phyloP scores from a whole-genome alignment of 1,284 basidiomycete genomes.

The Ustilago sp. region DNA sequence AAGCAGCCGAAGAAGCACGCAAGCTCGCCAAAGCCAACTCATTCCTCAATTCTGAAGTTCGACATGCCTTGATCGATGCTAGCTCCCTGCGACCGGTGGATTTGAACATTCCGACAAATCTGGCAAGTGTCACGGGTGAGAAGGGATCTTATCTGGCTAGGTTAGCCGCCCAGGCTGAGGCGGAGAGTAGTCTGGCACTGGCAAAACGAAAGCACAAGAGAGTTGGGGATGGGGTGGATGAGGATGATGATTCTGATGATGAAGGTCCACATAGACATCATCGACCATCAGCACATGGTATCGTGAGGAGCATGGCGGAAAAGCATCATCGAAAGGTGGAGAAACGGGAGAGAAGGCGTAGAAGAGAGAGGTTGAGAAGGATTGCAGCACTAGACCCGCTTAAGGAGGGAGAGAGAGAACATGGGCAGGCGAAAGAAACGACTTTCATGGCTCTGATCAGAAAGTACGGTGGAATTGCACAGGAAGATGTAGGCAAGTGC shows the following conservation, averaged over 20 bases:
- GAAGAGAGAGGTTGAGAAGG: slow-evolving; percentile 27
- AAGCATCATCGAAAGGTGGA: slow-evolving; percentile 33
- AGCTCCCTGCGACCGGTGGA: background rate
- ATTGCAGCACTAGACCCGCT: slow-evolving; percentile 48
- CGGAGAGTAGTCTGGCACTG: slow-evolving; percentile 1
- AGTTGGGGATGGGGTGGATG: background rate
- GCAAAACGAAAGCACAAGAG: background rate
- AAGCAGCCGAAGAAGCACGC: slow-evolving; percentile 18
- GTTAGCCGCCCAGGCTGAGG: slow-evolving; percentile 32
- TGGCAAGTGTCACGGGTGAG: slow-evolving; percentile 36
- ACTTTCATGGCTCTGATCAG: slow-evolving; percentile 45
- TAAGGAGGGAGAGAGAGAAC: slow-evolving; percentile 26
- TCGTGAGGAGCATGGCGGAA: slow-evolving; percentile 32
- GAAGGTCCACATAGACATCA: slow-evolving; percentile 1
- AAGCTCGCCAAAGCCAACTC: slow-evolving; percentile 34
- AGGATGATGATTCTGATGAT: slow-evolving; percentile 23
- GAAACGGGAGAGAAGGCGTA: slow-evolving; percentile 27
- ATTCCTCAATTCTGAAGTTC: slow-evolving; percentile 37
- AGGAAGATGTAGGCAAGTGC: slow-evolving; percentile 12
- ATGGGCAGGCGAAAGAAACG: slow-evolving; percentile 40
- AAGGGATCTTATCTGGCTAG: slow-evolving; percentile 31
- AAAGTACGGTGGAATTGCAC: slow-evolving; percentile 36
- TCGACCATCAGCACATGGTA: slow-evolving; percentile 14
- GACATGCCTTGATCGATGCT: slow-evolving; percentile 15
- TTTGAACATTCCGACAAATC: background rate